Percentiles rank a stretch among this genome's conserved stretches.
Evolutionary conservation across 148 eudicot species (phyloP).

Genomic region (Heliamphora exappendiculata): DNA sequence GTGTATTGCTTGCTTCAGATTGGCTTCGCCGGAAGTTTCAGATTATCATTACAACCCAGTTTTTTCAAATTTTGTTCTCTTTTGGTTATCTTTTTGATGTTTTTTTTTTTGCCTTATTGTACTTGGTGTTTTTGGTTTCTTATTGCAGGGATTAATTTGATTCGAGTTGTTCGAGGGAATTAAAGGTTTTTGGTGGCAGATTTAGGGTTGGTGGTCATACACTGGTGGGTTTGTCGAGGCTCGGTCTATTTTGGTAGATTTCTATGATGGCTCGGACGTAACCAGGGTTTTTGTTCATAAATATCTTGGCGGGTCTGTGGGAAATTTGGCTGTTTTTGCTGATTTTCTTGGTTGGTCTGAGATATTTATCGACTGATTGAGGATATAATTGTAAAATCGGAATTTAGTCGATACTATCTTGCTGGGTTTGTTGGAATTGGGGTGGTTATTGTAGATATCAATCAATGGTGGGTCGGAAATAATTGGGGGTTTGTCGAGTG

Average conservation of each 20-base stretch:
- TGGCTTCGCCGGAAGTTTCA: constrained; percentile 3
- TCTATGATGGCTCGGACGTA: neutral
- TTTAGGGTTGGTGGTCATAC: constrained; percentile 17
- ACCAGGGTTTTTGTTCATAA: neutral
- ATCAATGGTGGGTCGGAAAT: neutral
- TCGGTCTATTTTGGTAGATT: neutral
- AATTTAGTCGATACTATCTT: neutral
- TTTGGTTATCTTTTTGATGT: neutral
- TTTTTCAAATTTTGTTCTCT: neutral
- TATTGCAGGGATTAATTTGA: constrained; percentile 15
- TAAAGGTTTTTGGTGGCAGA: constrained; percentile 6
- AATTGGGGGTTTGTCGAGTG: constrained; percentile 2
- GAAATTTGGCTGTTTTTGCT: neutral
- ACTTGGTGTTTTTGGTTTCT: too few species aligned
- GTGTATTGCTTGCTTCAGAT: neutral
- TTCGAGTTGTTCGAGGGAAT: neutral
- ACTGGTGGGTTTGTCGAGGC: neutral
- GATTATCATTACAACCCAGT: neutral
- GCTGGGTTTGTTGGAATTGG: constrained; percentile 6
- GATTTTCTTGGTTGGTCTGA: neutral
- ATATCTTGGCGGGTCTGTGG: constrained; percentile 6
- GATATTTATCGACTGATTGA: neutral
- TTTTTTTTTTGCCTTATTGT: neutral
- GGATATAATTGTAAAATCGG: neutral
- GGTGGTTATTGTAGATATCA: neutral